These are phyloP conservation scores for Trametes sp. DNA, from an alignment of 1,284 basidiomycete species.

Conservation along the genomic window DNA sequence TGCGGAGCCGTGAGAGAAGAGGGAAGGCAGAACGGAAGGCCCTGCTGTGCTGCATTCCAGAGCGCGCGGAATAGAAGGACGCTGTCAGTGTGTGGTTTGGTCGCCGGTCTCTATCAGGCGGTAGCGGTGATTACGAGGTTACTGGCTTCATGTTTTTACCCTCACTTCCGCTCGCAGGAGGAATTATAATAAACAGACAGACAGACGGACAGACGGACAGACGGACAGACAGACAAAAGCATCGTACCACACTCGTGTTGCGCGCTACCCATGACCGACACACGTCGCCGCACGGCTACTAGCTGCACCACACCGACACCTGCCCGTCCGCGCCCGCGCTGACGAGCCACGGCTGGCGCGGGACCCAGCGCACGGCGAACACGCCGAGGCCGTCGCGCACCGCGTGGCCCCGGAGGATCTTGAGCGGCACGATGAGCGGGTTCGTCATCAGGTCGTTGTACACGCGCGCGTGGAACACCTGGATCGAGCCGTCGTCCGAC, in stretches of 20 bases:
- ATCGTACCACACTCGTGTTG: not conserved
- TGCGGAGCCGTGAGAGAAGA: not conserved
- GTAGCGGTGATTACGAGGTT: conserved; percentile 5
- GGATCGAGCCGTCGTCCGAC: conserved; percentile 96
- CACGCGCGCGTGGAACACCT: conserved; percentile 96
- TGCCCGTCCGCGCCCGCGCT: conserved; percentile 94
- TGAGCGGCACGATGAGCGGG: conserved; percentile 95
- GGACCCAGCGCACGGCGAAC: conserved; percentile 90
- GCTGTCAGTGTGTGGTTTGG: conserved; percentile 5
- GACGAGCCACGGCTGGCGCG: conserved; percentile 91
- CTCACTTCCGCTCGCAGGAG: no score
- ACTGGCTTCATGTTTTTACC: no score
- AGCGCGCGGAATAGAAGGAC: not conserved
- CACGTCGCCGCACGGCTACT: conserved; percentile 19
- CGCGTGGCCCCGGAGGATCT: conserved; percentile 92
- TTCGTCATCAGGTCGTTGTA: conserved; percentile 96
- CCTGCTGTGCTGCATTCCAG: not conserved
- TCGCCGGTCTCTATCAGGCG: conserved; percentile 5
- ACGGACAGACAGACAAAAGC: not conserved
- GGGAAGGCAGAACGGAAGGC: not conserved
- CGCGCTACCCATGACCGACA: no score
- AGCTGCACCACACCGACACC: conserved; percentile 89
- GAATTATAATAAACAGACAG: no score
- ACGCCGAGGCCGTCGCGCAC: conserved; percentile 90
- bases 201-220: no score